Percentiles rank a stretch among this genome's conserved stretches.
Conservation (phyloP, 2,329 filamentous ascomycete species). For the Penicillium janthinellum region DNA sequence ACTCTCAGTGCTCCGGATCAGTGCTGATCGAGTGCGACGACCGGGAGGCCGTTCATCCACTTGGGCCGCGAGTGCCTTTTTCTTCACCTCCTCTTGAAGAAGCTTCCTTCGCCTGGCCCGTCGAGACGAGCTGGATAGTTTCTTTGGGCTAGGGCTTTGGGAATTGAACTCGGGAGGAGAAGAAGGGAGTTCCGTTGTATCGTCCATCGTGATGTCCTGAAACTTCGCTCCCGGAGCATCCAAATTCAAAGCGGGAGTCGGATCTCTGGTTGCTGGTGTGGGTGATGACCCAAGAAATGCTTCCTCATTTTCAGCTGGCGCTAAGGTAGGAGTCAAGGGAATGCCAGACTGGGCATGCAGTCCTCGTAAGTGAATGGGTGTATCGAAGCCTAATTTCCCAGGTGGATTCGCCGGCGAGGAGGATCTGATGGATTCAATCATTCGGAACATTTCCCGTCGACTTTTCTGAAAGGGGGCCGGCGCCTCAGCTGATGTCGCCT, state of each 20-base stretch:
- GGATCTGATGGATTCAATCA: slow-evolving; percentile 70
- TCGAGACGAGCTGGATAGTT: slow-evolving; percentile 6
- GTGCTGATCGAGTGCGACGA: slow-evolving; percentile 30
- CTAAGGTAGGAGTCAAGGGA: slow-evolving; percentile 48
- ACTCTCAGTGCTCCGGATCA: slow-evolving; percentile 18
- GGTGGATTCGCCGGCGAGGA: slow-evolving; percentile 36
- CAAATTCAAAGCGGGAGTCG: slow-evolving; percentile 27
- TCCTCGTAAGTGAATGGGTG: slow-evolving; percentile 32
- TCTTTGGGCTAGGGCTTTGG: slow-evolving; percentile 25
- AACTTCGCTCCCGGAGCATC: slow-evolving; percentile 37
- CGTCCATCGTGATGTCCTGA: slow-evolving; percentile 20
- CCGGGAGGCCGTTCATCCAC: slow-evolving; percentile 19
- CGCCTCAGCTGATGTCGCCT: slow-evolving; percentile 51
- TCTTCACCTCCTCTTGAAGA: slow-evolving; percentile 10
- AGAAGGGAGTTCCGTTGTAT: slow-evolving; percentile 35
- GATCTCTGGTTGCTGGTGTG: slow-evolving; percentile 49
- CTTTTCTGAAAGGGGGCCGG: slow-evolving; percentile 69
- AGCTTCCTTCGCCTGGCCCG: slow-evolving; percentile 15
- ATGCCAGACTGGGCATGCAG: slow-evolving; percentile 33
- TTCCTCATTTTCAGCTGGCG: slow-evolving; percentile 44
- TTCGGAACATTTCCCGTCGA: slow-evolving; percentile 59
- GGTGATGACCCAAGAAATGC: slow-evolving; percentile 56
- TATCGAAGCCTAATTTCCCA: slow-evolving; percentile 30
- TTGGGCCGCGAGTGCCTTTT: slow-evolving; percentile 11
- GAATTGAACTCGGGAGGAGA: slow-evolving; percentile 38